A percentile compares a stretch with the other conserved stretches of the same genome.
phyloP scores from a whole-genome alignment of 2,329 filamentous ascomycete genomes.

The Chaetothyriales sp. region DNA sequence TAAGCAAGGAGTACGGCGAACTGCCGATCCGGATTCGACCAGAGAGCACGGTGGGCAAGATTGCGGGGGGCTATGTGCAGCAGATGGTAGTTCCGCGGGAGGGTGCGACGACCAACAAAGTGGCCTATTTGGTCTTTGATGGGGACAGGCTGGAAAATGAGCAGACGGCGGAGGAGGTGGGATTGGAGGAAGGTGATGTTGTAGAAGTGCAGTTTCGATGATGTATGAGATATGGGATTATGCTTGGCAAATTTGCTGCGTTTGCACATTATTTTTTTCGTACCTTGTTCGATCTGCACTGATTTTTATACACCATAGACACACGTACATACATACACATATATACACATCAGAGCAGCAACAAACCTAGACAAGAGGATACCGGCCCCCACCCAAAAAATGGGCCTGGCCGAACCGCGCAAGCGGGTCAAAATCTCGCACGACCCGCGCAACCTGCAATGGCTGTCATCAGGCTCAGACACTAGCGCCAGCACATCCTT shows the following conservation, averaged over 20 bases:
- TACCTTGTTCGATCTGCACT: background rate
- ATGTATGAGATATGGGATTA: conserved; percentile 3
- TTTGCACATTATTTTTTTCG: background rate
- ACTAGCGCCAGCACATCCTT: conserved; percentile 63
- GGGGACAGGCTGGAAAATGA: conserved; percentile 55
- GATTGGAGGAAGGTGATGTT: conserved; percentile 60
- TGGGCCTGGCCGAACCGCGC: conserved; percentile 1
- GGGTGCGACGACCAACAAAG: conserved; percentile 37
- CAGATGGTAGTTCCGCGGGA: conserved; percentile 25
- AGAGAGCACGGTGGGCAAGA: conserved; percentile 45
- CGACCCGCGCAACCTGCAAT: conserved; percentile 93
- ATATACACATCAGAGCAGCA: too few species aligned
- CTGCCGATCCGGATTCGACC: conserved; percentile 33
- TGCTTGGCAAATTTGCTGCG: background rate
- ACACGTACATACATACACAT: too few species aligned
- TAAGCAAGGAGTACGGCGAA: conserved; percentile 37
- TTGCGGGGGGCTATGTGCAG: conserved; percentile 49
- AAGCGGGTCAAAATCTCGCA: conserved; percentile 61
- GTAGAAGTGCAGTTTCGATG: conserved; percentile 59
- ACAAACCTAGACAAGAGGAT: too few species aligned
- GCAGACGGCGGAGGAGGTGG: conserved; percentile 49
- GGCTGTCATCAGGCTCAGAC: conserved; percentile 31
- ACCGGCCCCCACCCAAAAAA: background rate
- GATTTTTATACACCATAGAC: too few species aligned
- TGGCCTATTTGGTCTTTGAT: conserved; percentile 55